Evolutionary conservation across 2,329 filamentous ascomycete genomes (phyloP).

Genomic region (Sphaerostilbella broomeana): DNA sequence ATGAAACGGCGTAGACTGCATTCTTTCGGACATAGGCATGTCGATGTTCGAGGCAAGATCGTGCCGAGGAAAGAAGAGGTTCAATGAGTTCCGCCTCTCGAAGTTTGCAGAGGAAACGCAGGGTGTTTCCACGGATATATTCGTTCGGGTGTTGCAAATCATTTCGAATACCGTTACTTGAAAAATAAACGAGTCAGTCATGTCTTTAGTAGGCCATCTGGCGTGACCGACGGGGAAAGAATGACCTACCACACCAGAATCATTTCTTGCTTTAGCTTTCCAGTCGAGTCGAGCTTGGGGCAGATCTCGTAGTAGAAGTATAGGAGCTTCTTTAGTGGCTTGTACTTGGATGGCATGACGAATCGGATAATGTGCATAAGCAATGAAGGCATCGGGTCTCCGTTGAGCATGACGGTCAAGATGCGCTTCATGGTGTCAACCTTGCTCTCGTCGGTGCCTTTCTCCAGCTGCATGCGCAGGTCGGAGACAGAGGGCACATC

Average conservation of each 20-base stretch:
- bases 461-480: constrained; percentile 86
- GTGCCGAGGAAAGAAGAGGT: constrained; percentile 84
- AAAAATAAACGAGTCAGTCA: constrained; percentile 7
- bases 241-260: constrained; percentile 81
- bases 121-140: constrained; percentile 95
- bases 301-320: constrained; percentile 99
- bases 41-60: constrained; percentile 87
- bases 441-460: constrained; percentile 88
- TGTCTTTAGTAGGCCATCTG: neutral
- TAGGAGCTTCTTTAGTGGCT: constrained; percentile 92
- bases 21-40: constrained; percentile 99
- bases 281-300: constrained; percentile 83
- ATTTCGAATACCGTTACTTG: constrained; percentile 93
- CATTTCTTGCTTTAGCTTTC: constrained; percentile 99
- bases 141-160: constrained; percentile 97
- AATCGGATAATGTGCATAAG: constrained; percentile 99
- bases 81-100: constrained; percentile 94
- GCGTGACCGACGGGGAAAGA: neutral
- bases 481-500: constrained; percentile 88
- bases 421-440: constrained; percentile 95
- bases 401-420: constrained; percentile 95
- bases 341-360: constrained; percentile 97
- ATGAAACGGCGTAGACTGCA: constrained; percentile 88
- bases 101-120: constrained; percentile 94
- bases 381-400: constrained; percentile 87